Evolutionary conservation across 306 rosid species (phyloP), one percentile per base, ranked within the genome.

Genomic region (Chamaecrista fasciculata): DNA sequence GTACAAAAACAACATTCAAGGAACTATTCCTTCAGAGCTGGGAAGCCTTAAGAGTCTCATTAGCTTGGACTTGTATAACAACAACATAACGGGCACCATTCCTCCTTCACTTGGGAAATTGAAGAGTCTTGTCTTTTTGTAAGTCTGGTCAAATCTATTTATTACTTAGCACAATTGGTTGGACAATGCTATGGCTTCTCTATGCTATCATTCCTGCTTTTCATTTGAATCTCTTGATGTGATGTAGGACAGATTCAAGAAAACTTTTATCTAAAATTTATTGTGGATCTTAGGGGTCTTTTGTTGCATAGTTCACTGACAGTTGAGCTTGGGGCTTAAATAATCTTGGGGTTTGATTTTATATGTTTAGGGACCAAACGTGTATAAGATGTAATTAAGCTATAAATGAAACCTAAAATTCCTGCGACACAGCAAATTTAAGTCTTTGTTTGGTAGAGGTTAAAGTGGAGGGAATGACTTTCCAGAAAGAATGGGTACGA

Each of bases 101-200:
- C 98, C 98, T 34, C 51, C 83, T 33, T 83, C 93, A 11, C 70
- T 92, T 78, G 98, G 91, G 74, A 85, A 90, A 46, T 68, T 90
- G 90, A 93, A 90, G 79, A 86, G 85, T 76, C 98, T 93, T 8
- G 91, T 90, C 78, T 93, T 93, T 83, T 76, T 93, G 98, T 93
- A 85, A 90, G 98, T 85, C 43, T 42, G 24, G 15, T 73, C 46
- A 36, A 23, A 58, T 53, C 31, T n/a, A 37, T 26, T 68, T 6
- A 29, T n/a, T 71, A 11, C 23, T 67, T 18, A 28, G 66, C 82
- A 34, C 46, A 71, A 34, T 2, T 52, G 37, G 29, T 5, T 52
- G 37, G 44, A 42, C 25, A 53, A 24, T 55, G 34, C 69, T 37
- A 1, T 57, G 29, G 9, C 80, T 2, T 39, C 42, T 28, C 49